Conservation (phyloP, 75 land plant species). For the Pseudotsuga menziesii region DNA sequence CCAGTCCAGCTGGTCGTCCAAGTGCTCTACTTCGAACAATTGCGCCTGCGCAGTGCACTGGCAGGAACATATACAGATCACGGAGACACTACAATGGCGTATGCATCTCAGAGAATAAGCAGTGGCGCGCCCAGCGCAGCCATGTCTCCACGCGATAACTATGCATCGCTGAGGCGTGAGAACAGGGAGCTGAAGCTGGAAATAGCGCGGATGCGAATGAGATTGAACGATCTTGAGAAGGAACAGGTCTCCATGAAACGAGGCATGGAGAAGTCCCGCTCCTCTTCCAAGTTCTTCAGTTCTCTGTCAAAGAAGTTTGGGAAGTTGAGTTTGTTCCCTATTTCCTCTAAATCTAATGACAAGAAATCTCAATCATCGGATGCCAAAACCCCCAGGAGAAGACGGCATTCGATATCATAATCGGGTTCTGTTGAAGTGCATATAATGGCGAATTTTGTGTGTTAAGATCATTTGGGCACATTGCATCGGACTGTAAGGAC, state of each 20-base stretch:
- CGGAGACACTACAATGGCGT: constrained; percentile 26
- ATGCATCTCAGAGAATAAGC: constrained; percentile 37
- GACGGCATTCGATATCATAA: too few relatives aligned
- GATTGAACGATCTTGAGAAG: constrained; percentile 69
- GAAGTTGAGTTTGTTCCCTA: too few relatives aligned
- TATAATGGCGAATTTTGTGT: too few relatives aligned
- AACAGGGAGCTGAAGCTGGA: constrained; percentile 76
- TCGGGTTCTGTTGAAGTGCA: too few relatives aligned
- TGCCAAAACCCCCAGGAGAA: too few relatives aligned
- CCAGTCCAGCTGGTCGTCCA: constrained; percentile 94
- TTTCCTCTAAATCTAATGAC: too few relatives aligned
- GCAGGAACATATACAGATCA: constrained; percentile 21
- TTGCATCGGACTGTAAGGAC: too few relatives aligned
- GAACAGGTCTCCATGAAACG: constrained; percentile 62
- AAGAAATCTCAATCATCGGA: too few relatives aligned
- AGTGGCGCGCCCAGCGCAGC: constrained; percentile 31
- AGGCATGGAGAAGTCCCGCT: constrained; percentile 34
- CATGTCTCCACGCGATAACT: constrained; percentile 66
- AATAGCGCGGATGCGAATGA: constrained; percentile 62
- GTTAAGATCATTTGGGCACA: too few relatives aligned
- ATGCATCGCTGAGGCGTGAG: constrained; percentile 67
- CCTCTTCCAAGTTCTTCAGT: constrained; percentile 32
- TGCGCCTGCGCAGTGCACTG: constrained; percentile 78
- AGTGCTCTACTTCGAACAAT: constrained; percentile 96
- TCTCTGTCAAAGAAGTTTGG: constrained; percentile 47